Conservation (phyloP, 2,329 filamentous ascomycete species). For the Monilinia polystroma region DNA sequence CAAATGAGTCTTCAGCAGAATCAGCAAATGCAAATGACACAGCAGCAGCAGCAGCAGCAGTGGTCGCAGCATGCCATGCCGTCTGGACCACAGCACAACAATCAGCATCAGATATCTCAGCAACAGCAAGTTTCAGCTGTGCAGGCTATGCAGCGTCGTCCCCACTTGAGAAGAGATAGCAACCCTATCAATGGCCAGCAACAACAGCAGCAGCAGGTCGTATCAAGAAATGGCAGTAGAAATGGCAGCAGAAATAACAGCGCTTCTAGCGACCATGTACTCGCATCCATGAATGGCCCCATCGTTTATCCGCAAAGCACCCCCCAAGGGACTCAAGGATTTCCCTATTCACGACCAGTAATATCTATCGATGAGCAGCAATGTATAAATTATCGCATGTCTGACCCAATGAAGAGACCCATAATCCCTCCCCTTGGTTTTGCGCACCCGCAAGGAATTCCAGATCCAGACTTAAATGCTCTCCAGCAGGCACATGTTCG, state of each 20-base stretch:
- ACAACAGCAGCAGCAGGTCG: slow-evolving; percentile 13
- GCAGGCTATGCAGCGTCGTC: slow-evolving; percentile 27
- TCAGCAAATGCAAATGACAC: slow-evolving; percentile 24
- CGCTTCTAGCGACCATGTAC: slow-evolving; percentile 3
- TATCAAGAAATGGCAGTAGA: slow-evolving; percentile 23
- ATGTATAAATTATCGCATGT: slow-evolving; percentile 41
- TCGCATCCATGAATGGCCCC: background rate
- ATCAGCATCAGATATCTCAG: slow-evolving; percentile 12
- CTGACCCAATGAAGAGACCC: slow-evolving; percentile 27
- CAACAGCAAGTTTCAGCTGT: slow-evolving; percentile 26
- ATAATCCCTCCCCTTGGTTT: slow-evolving; percentile 43
- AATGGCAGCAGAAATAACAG: slow-evolving; percentile 13
- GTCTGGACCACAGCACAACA: slow-evolving; percentile 8
- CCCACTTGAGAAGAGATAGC: slow-evolving; percentile 26
- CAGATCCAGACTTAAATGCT: slow-evolving; percentile 48
- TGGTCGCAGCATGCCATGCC: slow-evolving; percentile 20
- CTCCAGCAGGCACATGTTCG: slow-evolving; percentile 59
- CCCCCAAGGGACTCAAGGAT: background rate
- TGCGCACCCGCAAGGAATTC: slow-evolving; percentile 42
- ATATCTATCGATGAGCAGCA: slow-evolving; percentile 9
- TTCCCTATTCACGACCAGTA: background rate
- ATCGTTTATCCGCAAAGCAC: background rate
- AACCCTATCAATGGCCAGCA: slow-evolving; percentile 22
- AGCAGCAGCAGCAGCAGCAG: slow-evolving; percentile 23
- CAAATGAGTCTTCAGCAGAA: slow-evolving; percentile 21